Percentiles rank a stretch among this genome's conserved stretches.
These are phyloP conservation scores for Aureobasidium lini DNA, from an alignment of 2,329 filamentous ascomycete genomes.

Conservation along the genomic window DNA sequence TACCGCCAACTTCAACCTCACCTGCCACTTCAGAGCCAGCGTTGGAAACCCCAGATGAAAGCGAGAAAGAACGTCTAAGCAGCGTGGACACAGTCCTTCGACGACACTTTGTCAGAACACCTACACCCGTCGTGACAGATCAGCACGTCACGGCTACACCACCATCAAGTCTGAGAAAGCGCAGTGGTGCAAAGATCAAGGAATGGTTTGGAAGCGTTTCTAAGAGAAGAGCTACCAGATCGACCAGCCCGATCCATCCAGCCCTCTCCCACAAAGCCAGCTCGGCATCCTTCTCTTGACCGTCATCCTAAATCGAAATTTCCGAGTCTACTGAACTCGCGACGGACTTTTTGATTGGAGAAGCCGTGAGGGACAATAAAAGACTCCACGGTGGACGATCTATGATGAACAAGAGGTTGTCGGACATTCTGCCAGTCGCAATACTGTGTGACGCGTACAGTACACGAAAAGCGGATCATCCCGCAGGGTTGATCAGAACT, in stretches of 20 bases:
- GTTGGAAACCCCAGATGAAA: background rate
- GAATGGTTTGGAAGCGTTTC: constrained; percentile 7
- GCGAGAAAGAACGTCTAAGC: background rate
- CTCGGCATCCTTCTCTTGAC: constrained; percentile 4
- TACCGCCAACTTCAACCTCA: background rate
- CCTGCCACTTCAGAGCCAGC: background rate
- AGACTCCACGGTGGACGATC: no score
- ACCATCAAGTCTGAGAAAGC: constrained; percentile 46
- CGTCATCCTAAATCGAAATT: no score
- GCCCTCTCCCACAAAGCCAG: constrained; percentile 1
- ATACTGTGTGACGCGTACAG: no score
- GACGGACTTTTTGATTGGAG: no score
- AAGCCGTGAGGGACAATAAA: no score
- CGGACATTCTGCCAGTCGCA: no score
- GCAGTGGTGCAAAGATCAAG: constrained; percentile 29
- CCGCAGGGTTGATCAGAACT: no score
- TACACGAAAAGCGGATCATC: no score
- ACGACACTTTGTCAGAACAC: background rate
- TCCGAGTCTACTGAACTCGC: no score
- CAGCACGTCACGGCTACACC: constrained; percentile 8
- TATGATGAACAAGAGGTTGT: no score
- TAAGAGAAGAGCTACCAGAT: constrained; percentile 8
- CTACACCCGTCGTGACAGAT: background rate
- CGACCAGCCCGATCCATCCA: background rate
- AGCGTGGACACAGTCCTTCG: background rate